These are phyloP conservation scores for Boehmeria nivea DNA, from an alignment of 306 rosid genomes.

Conservation along the genomic window DNA sequence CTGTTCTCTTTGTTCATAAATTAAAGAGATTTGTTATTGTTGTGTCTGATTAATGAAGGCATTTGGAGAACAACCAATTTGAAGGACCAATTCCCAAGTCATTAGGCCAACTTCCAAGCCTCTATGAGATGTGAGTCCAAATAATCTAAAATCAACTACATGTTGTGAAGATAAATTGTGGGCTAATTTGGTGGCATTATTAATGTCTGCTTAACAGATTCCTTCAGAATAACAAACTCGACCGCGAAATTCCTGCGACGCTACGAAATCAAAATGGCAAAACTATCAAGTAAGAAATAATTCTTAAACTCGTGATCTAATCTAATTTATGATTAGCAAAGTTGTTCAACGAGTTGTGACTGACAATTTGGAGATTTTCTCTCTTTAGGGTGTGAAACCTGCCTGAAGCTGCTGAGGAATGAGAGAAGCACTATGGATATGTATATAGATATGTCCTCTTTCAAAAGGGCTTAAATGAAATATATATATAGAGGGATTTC, in stretches of 20 bases:
- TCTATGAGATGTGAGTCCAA: conserved; percentile 58
- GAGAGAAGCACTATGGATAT: no score
- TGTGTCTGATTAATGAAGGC: conserved; percentile 36
- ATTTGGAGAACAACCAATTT: conserved; percentile 71
- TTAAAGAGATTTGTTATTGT: background rate
- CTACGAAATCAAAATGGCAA: conserved; percentile 22
- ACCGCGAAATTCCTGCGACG: conserved; percentile 18
- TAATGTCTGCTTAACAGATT: conserved; percentile 26
- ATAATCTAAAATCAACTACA: no score
- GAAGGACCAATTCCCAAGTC: conserved; percentile 63
- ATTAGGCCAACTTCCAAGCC: conserved; percentile 37
- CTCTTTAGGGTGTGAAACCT: conserved; percentile 24
- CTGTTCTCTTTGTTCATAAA: background rate
- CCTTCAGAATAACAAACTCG: conserved; percentile 35
- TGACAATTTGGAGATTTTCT: conserved; percentile 2
- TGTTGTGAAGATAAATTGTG: background rate
- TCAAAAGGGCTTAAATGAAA: conserved; percentile 3
- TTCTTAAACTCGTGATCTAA: background rate
- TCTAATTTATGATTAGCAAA: background rate
- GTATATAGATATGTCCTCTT: background rate
- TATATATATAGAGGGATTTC: conserved; percentile 6
- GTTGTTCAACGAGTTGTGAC: background rate
- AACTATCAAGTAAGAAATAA: conserved; percentile 36
- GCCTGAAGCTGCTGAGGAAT: conserved; percentile 4
- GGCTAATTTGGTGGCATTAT: background rate